A percentile compares a stretch with the other conserved stretches of the same genome.
These are phyloP conservation scores for Aspergillus nomiae DNA, from an alignment of 2,329 filamentous ascomycete genomes.

Conservation along the genomic window DNA sequence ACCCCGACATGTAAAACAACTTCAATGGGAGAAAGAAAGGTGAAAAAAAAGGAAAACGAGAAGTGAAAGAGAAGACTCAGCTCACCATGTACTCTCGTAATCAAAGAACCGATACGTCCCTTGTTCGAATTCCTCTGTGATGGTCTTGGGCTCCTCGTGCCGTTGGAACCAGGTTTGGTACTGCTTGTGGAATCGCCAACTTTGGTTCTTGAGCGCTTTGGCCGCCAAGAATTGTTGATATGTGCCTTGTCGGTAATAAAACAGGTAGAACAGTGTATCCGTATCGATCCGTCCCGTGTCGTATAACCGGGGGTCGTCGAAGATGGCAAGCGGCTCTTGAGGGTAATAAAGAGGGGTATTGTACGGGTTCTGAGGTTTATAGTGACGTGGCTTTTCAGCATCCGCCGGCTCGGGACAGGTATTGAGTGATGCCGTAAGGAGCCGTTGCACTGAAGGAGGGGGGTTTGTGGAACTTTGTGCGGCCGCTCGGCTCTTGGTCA, in stretches of 20 bases:
- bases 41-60: slow-evolving; percentile 10
- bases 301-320: slow-evolving; percentile 88
- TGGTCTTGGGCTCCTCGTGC: slow-evolving; percentile 97
- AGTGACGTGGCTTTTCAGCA: slow-evolving; percentile 78
- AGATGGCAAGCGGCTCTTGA: slow-evolving; percentile 85
- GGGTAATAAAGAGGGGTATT: slow-evolving; percentile 83
- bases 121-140: slow-evolving; percentile 98
- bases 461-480: slow-evolving; percentile 46
- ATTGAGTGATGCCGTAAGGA: slow-evolving; percentile 74
- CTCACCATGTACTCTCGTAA: slow-evolving; percentile 97
- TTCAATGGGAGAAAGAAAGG: slow-evolving; percentile 20
- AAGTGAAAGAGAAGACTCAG: slow-evolving; percentile 22
- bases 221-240: slow-evolving; percentile 95
- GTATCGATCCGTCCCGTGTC: slow-evolving; percentile 76
- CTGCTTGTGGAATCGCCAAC: slow-evolving; percentile 99
- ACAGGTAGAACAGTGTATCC: slow-evolving; percentile 96
- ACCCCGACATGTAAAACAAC: slow-evolving; percentile 11
- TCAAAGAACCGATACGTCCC: slow-evolving; percentile 99
- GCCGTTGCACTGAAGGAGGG: slow-evolving; percentile 68
- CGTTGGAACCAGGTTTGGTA: slow-evolving; percentile 99
- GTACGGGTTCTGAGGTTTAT: slow-evolving; percentile 80
- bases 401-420: slow-evolving; percentile 75
- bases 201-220: slow-evolving; percentile 96
- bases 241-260: slow-evolving; percentile 97
- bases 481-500: slow-evolving; percentile 70